Percentiles rank a stretch among this genome's conserved stretches.
phyloP scores from a whole-genome alignment of 495 filamentous ascomycete genomes.

The Talaromyces proteolyticus region DNA sequence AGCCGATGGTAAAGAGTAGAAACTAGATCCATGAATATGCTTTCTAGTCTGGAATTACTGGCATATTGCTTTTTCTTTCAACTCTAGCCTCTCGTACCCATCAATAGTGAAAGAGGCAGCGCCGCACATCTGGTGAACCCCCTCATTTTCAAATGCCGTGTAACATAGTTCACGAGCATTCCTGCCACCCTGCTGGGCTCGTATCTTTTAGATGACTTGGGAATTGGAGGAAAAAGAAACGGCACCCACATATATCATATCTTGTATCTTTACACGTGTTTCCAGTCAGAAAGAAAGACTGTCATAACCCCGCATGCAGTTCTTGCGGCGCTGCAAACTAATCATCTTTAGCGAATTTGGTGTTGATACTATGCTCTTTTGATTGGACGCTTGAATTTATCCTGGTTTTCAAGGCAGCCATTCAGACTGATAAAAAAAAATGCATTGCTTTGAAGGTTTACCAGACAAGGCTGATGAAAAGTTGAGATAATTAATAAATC shows the following conservation, averaged over 20 bases:
- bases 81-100: neutral
- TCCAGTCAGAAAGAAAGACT: neutral
- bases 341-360: neutral
- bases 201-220: neutral
- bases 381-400: neutral
- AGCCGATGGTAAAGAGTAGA: no score
- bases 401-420: neutral
- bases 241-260: neutral
- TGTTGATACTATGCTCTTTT: neutral
- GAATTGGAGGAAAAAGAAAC: neutral
- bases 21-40: neutral
- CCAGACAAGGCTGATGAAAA: neutral
- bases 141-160: neutral
- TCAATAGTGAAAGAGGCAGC: neutral
- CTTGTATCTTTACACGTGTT: neutral
- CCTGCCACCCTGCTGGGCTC: neutral
- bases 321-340: neutral
- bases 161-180: neutral
- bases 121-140: neutral
- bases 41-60: neutral
- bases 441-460: neutral
- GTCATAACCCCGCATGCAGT: neutral
- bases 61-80: neutral
- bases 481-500: neutral
- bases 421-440: neutral